These are phyloP conservation scores for Fusarium xylarioides DNA, from an alignment of 2,329 filamentous ascomycete species.

Conservation along the genomic window DNA sequence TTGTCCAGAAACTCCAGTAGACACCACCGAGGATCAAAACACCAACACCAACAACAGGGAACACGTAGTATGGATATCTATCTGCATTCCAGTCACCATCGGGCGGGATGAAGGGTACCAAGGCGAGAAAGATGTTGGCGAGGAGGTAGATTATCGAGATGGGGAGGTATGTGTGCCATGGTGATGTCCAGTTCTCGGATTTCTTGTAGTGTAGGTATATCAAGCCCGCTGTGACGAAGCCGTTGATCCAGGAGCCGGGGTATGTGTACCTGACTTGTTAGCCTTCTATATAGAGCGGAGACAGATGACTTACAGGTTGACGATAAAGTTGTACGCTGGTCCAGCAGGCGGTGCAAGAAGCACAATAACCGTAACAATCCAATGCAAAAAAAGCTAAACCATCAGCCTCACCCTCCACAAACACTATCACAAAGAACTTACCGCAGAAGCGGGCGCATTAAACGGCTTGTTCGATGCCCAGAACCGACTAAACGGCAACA, in stretches of 20 bases:
- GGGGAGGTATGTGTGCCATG: constrained; percentile 61
- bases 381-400: constrained; percentile 67
- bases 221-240: constrained; percentile 60
- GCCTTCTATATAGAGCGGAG: fast-evolving
- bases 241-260: constrained; percentile 63
- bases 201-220: constrained; percentile 61
- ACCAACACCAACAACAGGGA: constrained; percentile 63
- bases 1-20: constrained; percentile 65
- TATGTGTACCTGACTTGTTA: constrained; percentile 54
- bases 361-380: constrained; percentile 70
- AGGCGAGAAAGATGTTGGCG: constrained; percentile 60
- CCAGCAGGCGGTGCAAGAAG: constrained; percentile 73
- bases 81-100: constrained; percentile 56
- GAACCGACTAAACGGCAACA: constrained; percentile 71
- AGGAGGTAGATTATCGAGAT: constrained; percentile 59
- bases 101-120: constrained; percentile 66
- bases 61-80: constrained; percentile 65
- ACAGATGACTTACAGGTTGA: constrained; percentile 54
- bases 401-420: constrained; percentile 5
- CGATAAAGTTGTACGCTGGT: constrained; percentile 74
- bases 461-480: constrained; percentile 76
- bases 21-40: constrained; percentile 59
- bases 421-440: constrained; percentile 29
- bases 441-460: constrained; percentile 67
- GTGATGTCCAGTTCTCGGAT: constrained; percentile 61